Evolutionary conservation across 2,329 filamentous ascomycete species (phyloP).

Genomic region (Neopestalotiopsis rosae): DNA sequence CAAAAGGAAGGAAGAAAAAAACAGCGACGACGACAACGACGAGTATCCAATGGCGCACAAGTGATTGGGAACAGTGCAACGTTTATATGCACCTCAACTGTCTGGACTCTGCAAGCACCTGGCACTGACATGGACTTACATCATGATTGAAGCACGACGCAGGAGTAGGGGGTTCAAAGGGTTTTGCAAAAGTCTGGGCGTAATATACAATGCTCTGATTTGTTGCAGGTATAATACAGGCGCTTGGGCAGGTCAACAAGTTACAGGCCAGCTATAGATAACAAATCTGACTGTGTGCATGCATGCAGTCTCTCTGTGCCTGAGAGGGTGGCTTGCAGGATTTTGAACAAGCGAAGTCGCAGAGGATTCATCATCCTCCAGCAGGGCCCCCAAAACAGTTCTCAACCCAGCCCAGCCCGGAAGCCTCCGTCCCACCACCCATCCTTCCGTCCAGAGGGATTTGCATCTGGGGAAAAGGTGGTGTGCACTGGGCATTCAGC

Average conservation of each 20-base stretch:
- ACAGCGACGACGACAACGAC: neutral
- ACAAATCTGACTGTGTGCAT: too few relatives aligned
- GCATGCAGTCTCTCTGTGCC: too few relatives aligned
- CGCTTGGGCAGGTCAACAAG: neutral
- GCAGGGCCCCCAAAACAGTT: neutral
- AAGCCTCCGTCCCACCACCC: neutral
- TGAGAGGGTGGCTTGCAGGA: too few relatives aligned
- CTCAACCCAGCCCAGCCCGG: neutral
- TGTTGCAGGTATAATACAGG: neutral
- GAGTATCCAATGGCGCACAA: neutral
- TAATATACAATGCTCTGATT: neutral
- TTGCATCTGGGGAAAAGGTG: neutral
- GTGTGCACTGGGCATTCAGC: neutral
- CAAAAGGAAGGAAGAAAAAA: neutral
- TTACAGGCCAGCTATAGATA: too few relatives aligned
- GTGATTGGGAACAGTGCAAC: neutral
- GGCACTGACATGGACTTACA: neutral
- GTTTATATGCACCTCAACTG: too few relatives aligned
- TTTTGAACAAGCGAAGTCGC: neutral
- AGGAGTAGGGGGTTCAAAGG: neutral
- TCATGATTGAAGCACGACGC: neutral
- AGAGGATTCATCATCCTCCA: neutral
- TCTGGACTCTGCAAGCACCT: neutral
- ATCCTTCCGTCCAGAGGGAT: neutral
- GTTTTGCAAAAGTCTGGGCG: neutral